Evolutionary conservation across 495 filamentous ascomycete genomes (phyloP).

Genomic region (Diplogelasinospora grovesii): DNA sequence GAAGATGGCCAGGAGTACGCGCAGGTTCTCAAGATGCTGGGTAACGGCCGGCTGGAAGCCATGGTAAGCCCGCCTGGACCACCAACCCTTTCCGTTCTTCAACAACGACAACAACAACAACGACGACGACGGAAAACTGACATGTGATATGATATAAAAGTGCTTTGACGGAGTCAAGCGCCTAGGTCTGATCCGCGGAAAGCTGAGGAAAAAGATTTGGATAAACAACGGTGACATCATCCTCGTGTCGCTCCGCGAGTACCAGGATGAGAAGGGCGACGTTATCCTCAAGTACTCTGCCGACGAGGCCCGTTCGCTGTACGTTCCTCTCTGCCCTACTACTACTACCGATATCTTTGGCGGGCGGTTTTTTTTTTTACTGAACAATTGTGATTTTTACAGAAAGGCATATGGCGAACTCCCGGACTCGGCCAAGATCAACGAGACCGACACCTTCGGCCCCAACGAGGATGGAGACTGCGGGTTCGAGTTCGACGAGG

Average conservation of each 20-base stretch:
- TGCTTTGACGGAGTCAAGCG: slow-evolving; percentile 95
- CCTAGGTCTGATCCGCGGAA: slow-evolving; percentile 82
- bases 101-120: no score
- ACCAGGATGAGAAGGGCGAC: slow-evolving; percentile 98
- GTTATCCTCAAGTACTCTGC: slow-evolving; percentile 98
- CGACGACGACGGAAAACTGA: not conserved
- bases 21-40: slow-evolving; percentile 97
- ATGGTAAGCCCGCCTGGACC: slow-evolving; percentile 17
- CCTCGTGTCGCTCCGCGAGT: slow-evolving; percentile 91
- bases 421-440: slow-evolving; percentile 97
- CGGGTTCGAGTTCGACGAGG: slow-evolving; percentile 82
- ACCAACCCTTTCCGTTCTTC: no score
- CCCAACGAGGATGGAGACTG: slow-evolving; percentile 68
- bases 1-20: slow-evolving; percentile 99
- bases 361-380: no score
- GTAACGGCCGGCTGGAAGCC: slow-evolving; percentile 94
- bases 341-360: no score
- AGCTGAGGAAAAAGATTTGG: slow-evolving; percentile 96
- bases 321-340: slow-evolving; percentile 9
- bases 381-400: no score
- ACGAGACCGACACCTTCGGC: slow-evolving; percentile 92
- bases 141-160: slow-evolving; percentile 31
- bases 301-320: slow-evolving; percentile 86
- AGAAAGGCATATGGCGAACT: slow-evolving; percentile 91
- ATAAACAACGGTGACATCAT: slow-evolving; percentile 99